phyloP scores from a whole-genome alignment of 2,329 filamentous ascomycete species.

The Torrubiellomyces zombiae region DNA sequence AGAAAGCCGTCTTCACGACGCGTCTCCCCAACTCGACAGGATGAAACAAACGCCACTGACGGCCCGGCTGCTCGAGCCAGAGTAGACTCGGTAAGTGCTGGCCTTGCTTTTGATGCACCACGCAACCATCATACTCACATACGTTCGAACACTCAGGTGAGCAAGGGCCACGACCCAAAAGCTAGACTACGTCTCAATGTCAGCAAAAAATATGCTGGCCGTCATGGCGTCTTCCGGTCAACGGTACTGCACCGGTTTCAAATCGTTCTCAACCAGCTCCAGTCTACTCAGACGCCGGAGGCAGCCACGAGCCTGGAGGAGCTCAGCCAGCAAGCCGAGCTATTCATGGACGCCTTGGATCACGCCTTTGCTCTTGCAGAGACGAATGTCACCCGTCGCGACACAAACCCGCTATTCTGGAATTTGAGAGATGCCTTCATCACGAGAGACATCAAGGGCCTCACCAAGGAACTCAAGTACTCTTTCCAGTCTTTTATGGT shows the following conservation, averaged over 20 bases:
- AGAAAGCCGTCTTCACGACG: not conserved
- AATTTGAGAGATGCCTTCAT: constrained; percentile 44
- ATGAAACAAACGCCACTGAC: constrained; percentile 1
- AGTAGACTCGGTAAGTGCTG: constrained; percentile 11
- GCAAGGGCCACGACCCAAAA: constrained; percentile 17
- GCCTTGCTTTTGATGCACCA: too few relatives aligned
- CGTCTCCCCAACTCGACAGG: not conserved
- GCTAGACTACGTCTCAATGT: constrained; percentile 13
- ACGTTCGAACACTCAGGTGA: too few relatives aligned
- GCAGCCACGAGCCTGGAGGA: constrained; percentile 19
- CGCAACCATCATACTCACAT: too few relatives aligned
- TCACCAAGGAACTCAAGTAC: constrained; percentile 45
- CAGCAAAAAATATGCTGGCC: constrained; percentile 9
- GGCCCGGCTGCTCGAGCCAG: constrained; percentile 7
- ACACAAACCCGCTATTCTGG: constrained; percentile 38
- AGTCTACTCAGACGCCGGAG: constrained; percentile 9
- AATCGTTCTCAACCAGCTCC: constrained; percentile 14
- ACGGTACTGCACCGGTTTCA: constrained; percentile 20
- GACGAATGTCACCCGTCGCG: constrained; percentile 17
- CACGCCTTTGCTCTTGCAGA: constrained; percentile 28
- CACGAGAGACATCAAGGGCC: constrained; percentile 27
- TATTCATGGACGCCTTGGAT: constrained; percentile 28
- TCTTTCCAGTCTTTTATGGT: constrained; percentile 51
- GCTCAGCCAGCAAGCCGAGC: constrained; percentile 24
- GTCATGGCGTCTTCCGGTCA: constrained; percentile 16